A percentile compares a stretch with the other conserved stretches of the same genome.
These are phyloP conservation scores for Puccinia horiana DNA, from an alignment of 1,284 basidiomycete genomes.

Conservation along the genomic window DNA sequence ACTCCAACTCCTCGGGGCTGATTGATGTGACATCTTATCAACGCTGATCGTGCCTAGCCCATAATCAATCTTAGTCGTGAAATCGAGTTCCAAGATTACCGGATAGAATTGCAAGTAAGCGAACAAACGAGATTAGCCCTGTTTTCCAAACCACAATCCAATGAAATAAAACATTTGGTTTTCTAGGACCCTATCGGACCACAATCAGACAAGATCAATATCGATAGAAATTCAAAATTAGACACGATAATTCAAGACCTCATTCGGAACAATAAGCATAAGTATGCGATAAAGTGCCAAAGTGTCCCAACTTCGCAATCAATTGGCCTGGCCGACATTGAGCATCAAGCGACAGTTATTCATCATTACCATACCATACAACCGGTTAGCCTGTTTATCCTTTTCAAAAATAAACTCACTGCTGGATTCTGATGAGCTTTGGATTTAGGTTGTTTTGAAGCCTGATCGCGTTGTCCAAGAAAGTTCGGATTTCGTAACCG, in stretches of 20 bases:
- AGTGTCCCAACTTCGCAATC: not conserved
- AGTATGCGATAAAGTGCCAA: constrained; percentile 1
- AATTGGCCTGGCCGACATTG: not conserved
- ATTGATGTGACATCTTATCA: not conserved
- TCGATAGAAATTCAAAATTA: not conserved
- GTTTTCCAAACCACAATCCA: not conserved
- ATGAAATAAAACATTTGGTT: not conserved
- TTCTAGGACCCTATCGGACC: not conserved
- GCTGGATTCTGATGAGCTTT: not conserved
- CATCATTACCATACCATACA: constrained; percentile 26
- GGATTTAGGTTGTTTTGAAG: not conserved
- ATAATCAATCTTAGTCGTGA: not conserved
- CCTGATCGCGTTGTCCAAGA: not conserved
- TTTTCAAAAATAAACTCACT: not conserved
- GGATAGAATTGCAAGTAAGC: constrained; percentile 10
- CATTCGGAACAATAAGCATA: not conserved
- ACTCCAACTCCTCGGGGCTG: too few species aligned
- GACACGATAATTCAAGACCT: not conserved
- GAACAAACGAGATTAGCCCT: not conserved
- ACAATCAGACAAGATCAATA: not conserved
- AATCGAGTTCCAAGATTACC: constrained; percentile 4
- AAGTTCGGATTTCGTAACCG: not conserved
- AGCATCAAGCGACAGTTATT: constrained; percentile 7
- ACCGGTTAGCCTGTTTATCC: constrained; percentile 17
- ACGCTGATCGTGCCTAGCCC: not conserved